Evolutionary conservation across 2,329 filamentous ascomycete genomes (phyloP), one percentile per base, ranked within the genome.

Genomic region (Drechslera avenae): DNA sequence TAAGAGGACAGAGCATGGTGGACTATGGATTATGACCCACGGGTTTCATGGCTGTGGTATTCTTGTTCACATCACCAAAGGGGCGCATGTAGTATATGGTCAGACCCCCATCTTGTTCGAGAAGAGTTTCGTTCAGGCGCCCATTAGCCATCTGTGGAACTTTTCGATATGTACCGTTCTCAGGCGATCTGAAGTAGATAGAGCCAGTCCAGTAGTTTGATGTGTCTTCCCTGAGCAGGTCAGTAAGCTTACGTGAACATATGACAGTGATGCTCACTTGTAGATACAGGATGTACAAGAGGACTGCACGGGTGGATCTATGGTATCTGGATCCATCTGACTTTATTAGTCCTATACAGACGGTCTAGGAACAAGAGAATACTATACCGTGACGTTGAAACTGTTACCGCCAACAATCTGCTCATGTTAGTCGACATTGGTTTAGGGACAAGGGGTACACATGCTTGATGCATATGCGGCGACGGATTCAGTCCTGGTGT

Each of bases 81-180:
- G 67, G 63, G 12, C 64, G 58, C 32, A 70, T 69, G 35, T 70
- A 70, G 43, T 70, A 70, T 7, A 70, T 64, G 0, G 64, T 68
- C 51, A 69, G 65, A 1, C 67, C 67, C 1, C 66, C 64, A 36
- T 62, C 59, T 44, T 70, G 67, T 17, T 40, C 39, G 31, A 40
- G 39, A n/a, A 40, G 39, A 4, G 39, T 40, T 31, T 28, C 14
- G 7, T 56, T 50, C n/a, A 64, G 48, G 2, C 61, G 56, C 5
- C 46, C 45, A 30, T 67, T 67, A 8, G 54, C 52, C 36, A 64
- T 63, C 43, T 70, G 67, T 17, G 58, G 55, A 4, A 70, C 65
- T n/a, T 66, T 54, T 37, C 63, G 68, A 46, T 56, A 70, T 1
- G 67, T 69, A n/a, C 64, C 66, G 45, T 70, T 70, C 12, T 61